Percentiles rank a stretch among this genome's conserved stretches.
Evolutionary conservation across 208 protist genomes (phyloP).

Genomic region (Trypanosoma melophagium): DNA sequence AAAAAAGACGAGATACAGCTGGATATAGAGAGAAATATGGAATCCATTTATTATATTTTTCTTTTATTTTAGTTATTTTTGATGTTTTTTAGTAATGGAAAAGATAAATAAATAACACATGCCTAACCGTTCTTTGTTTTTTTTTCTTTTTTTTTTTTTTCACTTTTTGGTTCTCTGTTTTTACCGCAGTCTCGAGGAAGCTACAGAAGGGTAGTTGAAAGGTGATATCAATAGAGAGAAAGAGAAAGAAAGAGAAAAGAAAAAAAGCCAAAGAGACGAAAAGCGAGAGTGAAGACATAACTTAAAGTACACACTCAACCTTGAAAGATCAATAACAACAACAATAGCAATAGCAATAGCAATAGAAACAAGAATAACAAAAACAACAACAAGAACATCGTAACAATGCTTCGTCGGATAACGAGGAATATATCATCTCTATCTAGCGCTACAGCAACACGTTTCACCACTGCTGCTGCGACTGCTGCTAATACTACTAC

Average conservation of each 20-base stretch:
- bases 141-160: background rate
- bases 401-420: constrained; percentile 32
- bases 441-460: constrained; percentile 24
- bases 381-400: background rate
- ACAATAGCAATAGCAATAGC: constrained; percentile 1
- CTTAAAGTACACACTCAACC: background rate
- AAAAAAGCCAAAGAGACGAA: background rate
- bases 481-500: constrained; percentile 45
- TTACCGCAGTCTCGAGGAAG: background rate
- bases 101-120: too few species aligned
- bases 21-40: background rate
- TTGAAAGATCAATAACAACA: constrained; percentile 5
- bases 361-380: background rate
- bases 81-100: background rate
- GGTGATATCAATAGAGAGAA: background rate
- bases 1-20: too few species aligned
- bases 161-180: background rate
- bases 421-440: constrained; percentile 28
- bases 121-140: background rate
- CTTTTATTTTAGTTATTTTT: background rate
- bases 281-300: background rate
- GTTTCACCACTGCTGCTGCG: constrained; percentile 36
- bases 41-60: background rate
- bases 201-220: background rate
- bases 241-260: background rate